phyloP scores from a whole-genome alignment of 306 rosid species.

The Coriaria nepalensis region DNA sequence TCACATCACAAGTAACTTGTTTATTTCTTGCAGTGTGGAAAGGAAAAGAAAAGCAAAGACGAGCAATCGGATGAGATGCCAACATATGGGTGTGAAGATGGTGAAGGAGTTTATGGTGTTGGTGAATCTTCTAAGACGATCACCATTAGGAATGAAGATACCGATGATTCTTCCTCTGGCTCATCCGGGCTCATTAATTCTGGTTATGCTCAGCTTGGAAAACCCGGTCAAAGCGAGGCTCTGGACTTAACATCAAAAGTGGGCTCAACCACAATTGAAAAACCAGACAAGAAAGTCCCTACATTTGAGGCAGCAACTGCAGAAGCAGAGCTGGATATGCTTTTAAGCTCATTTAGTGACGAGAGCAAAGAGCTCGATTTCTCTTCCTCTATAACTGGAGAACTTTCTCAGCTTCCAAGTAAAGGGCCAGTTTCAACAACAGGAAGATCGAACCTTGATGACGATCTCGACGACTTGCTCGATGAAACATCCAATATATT shows the following conservation, averaged over 20 bases:
- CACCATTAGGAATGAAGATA: conserved; percentile 13
- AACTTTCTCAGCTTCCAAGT: conserved; percentile 14
- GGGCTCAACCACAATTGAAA: conserved; percentile 8
- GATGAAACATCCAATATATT: conserved; percentile 38
- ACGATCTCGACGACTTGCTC: conserved; percentile 59
- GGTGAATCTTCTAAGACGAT: conserved; percentile 17
- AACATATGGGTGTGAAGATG: conserved; percentile 17
- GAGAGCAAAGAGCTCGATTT: conserved; percentile 20
- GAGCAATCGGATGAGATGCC: conserved; percentile 12
- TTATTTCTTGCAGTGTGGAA: conserved; percentile 25
- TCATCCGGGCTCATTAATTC: conserved; percentile 16
- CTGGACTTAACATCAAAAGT: conserved; percentile 14
- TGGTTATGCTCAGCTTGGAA: conserved; percentile 8
- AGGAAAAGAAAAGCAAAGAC: conserved; percentile 16
- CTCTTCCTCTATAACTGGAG: conserved; percentile 12
- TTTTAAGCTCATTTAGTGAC: conserved; percentile 42
- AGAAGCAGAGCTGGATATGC: conserved; percentile 65
- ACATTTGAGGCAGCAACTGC: conserved; percentile 34
- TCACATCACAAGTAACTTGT: not conserved
- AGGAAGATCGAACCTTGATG: conserved; percentile 28
- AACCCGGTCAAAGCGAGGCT: conserved; percentile 16
- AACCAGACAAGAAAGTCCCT: conserved; percentile 16
- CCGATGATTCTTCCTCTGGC: conserved; percentile 13
- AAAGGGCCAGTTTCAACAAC: conserved; percentile 22
- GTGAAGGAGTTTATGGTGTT: conserved; percentile 11